A percentile compares a stretch with the other conserved stretches of the same genome.
Evolutionary conservation across 2,329 filamentous ascomycete species (phyloP).

Genomic region (Sarocladium strictum): DNA sequence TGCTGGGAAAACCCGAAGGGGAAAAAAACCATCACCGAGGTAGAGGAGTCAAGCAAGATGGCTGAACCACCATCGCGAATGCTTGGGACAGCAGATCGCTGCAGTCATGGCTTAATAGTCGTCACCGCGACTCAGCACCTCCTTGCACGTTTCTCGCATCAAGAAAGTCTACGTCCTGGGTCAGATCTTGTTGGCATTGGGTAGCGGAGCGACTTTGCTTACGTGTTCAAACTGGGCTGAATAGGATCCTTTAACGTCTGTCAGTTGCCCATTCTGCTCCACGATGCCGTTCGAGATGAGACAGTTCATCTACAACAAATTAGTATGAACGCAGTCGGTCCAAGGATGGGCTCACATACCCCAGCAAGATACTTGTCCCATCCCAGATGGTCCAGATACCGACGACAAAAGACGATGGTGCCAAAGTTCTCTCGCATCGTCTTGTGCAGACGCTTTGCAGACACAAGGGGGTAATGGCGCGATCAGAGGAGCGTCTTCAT

Average conservation of each 20-base stretch:
- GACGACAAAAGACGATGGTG: conserved; percentile 53
- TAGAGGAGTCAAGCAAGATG: background rate
- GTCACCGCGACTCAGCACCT: conserved; percentile 45
- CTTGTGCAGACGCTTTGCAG: conserved; percentile 50
- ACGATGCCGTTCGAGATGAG: conserved; percentile 52
- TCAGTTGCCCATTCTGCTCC: conserved; percentile 49
- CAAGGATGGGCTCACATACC: conserved; percentile 27
- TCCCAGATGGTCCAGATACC: conserved; percentile 60
- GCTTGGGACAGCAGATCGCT: too few species aligned
- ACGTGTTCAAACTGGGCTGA: conserved; percentile 59
- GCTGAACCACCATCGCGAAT: too few species aligned
- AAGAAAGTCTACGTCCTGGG: conserved; percentile 47
- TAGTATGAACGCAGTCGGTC: conserved; percentile 1
- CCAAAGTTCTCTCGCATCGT: conserved; percentile 58
- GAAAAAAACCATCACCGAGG: conserved; percentile 7
- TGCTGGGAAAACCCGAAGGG: conserved; percentile 7
- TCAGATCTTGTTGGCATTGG: too few species aligned
- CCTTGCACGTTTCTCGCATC: conserved; percentile 37
- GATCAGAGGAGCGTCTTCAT: conserved; percentile 27
- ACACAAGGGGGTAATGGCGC: conserved; percentile 37
- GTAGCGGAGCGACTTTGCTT: conserved; percentile 9
- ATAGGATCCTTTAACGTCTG: conserved; percentile 54
- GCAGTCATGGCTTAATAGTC: conserved; percentile 36
- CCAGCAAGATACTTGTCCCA: conserved; percentile 52
- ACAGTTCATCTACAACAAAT: conserved; percentile 43